A percentile compares a stretch with the other conserved stretches of the same genome.
phyloP scores from a whole-genome alignment of 176 grass and related monocot genomes.

The Lolium multiflorum region DNA sequence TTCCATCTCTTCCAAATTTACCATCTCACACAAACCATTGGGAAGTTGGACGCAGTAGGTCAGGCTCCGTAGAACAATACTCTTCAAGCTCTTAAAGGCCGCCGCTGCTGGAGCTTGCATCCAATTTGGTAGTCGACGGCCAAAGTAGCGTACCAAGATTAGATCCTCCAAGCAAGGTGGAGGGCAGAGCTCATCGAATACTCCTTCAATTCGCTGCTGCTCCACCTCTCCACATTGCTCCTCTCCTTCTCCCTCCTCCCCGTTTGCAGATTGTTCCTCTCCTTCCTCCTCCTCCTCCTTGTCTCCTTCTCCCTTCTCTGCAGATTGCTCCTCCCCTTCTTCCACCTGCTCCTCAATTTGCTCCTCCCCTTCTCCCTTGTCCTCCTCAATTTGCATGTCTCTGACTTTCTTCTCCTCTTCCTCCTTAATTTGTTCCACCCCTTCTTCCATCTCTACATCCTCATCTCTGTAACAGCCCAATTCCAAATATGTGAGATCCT shows the following conservation, averaged over 20 bases:
- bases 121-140: conserved; percentile 26
- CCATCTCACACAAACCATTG: neutral
- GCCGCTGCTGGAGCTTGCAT: neutral
- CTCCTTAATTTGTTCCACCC: neutral
- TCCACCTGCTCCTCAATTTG: neutral
- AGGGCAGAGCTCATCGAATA: conserved; percentile 34
- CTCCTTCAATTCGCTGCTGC: neutral
- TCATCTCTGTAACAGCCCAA: neutral
- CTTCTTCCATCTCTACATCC: neutral
- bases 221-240: neutral
- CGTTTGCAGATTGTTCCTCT: neutral
- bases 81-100: conserved; percentile 14
- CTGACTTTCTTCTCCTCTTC: too few relatives aligned
- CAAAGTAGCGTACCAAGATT: neutral
- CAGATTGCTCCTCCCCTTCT: neutral
- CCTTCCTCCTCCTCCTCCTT: neutral
- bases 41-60: neutral
- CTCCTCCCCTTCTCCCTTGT: neutral
- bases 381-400: neutral
- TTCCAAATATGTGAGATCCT: neutral
- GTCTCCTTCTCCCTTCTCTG: neutral
- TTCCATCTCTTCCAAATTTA: neutral
- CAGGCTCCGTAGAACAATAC: rapidly evolving
- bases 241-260: neutral
- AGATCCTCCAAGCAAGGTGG: conserved; percentile 16